Evolutionary conservation across 179 eudicot genomes (phyloP).

Genomic region (Vitellaria paradoxa): DNA sequence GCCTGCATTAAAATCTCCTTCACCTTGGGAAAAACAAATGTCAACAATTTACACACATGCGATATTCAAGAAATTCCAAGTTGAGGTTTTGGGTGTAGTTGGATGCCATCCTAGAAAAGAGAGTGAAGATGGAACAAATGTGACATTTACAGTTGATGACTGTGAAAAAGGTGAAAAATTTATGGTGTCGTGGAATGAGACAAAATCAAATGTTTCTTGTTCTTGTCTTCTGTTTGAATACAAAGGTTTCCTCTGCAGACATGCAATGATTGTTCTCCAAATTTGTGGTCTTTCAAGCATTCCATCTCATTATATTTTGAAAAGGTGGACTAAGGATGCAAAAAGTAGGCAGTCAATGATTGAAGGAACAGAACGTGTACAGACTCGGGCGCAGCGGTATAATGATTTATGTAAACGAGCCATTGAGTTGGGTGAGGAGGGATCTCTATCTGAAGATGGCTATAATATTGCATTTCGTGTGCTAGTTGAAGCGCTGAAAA

Average conservation of each 20-base stretch:
- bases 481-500: conserved; percentile 43
- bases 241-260: conserved; percentile 55
- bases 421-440: conserved; percentile 67
- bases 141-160: conserved; percentile 43
- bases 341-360: conserved; percentile 36
- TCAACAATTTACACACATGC: conserved; percentile 46
- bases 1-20: conserved; percentile 54
- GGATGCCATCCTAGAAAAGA: conserved; percentile 56
- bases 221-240: conserved; percentile 59
- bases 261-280: conserved; percentile 78
- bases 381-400: conserved; percentile 61
- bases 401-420: conserved; percentile 69
- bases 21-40: conserved; percentile 64
- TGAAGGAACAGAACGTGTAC: conserved; percentile 34
- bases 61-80: conserved; percentile 55
- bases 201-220: conserved; percentile 53
- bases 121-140: conserved; percentile 34
- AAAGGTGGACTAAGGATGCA: conserved; percentile 56
- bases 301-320: conserved; percentile 51
- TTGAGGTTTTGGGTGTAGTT: conserved; percentile 54
- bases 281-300: conserved; percentile 57
- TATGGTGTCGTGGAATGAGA: conserved; percentile 49
- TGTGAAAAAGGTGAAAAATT: conserved; percentile 45
- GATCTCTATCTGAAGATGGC: conserved; percentile 63
- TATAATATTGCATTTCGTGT: conserved; percentile 48